Base-by-base conservation (phyloP, 441 rosid species). In the Eruca vesicaria region DNA sequence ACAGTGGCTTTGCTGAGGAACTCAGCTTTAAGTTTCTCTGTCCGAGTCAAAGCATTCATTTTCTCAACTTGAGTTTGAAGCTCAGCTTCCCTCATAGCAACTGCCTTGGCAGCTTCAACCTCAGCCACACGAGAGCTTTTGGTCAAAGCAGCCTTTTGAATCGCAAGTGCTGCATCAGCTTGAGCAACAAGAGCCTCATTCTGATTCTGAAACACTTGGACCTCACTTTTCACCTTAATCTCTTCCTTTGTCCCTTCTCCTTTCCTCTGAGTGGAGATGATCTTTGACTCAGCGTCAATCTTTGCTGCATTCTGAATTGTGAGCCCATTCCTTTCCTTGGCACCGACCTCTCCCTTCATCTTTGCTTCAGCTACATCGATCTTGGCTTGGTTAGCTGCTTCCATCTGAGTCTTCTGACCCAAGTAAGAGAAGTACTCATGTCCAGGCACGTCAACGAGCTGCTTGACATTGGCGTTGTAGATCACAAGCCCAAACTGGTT, bases 331-430 rank as follows among this genome's bases (percentile, higher is more conserved):
- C 91, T 28, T 12, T 60, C 41, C 80, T 86, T 88, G 1, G 86
- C 31, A 16, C 93, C 93, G 0, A 86, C 77, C 79, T 88, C 95
- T 36, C 92, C 89, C 64, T 86, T 86, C 91, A 86, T 88, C 78
- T 20, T 82, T 2, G 92, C 92, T 74, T 88, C 92, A 0, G 91
- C 82, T 2, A 88, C 92, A 62, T 90, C 93, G 5, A 90, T 71
- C 63, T 59, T 89, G 9, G 92, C 92, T 65, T 89, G 92, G 77
- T 90, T 89, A 3, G 92, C 96, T 2, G 96, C 93, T 70, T 90
- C 96, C 90, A 83, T 86, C 73, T 89, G 96, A 11, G 96, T 90
- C 78, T 87, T 89, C 48, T 89, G 92, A 15, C 96, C 96, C 82
- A 90, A 72, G 71, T 86, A 87, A 68, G 90, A 88, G 69, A 90